These are phyloP conservation scores for Coemansia sp. DNA, from an alignment of 192 early-diverging fungal species.

Conservation along the genomic window DNA sequence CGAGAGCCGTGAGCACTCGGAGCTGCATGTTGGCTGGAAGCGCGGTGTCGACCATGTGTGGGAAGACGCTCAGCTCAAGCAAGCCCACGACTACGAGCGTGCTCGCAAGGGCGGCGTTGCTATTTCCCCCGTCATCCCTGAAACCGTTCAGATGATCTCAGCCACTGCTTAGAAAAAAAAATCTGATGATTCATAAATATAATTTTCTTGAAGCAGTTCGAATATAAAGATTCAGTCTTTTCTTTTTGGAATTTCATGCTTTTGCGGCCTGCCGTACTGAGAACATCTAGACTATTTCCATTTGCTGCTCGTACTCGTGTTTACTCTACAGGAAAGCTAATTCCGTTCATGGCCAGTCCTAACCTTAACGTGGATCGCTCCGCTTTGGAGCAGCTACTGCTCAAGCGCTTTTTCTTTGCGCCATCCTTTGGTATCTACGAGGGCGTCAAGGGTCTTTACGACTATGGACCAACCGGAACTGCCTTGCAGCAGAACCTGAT, in stretches of 20 bases:
- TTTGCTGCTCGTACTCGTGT: conserved; percentile 9
- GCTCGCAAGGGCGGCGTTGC: conserved; percentile 47
- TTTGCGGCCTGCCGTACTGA: too few species aligned
- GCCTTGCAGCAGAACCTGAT: conserved; percentile 91
- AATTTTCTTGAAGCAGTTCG: too few species aligned
- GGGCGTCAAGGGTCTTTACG: conserved; percentile 95
- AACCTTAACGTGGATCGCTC: conserved; percentile 59
- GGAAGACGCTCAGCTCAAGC: conserved; percentile 51
- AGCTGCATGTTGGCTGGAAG: conserved; percentile 52
- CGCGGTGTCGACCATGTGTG: conserved; percentile 50
- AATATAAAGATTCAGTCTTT: too few species aligned
- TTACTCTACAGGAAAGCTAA: conserved; percentile 23
- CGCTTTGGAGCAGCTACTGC: conserved; percentile 70
- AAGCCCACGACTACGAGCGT: conserved; percentile 43
- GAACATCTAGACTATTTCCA: conserved; percentile 7
- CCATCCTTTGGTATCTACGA: conserved; percentile 95
- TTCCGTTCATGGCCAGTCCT: conserved; percentile 25
- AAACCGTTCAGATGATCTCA: conserved; percentile 28
- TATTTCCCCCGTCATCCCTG: conserved; percentile 40
- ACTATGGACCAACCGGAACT: conserved; percentile 93
- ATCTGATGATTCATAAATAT: not conserved
- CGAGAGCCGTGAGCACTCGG: conserved; percentile 41
- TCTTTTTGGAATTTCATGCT: too few species aligned
- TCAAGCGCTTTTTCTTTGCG: conserved; percentile 95
- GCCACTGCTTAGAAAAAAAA: not conserved